Evolutionary conservation across 169 alveolate genomes (phyloP).

Genomic region (Cryptosporidium sp.): DNA sequence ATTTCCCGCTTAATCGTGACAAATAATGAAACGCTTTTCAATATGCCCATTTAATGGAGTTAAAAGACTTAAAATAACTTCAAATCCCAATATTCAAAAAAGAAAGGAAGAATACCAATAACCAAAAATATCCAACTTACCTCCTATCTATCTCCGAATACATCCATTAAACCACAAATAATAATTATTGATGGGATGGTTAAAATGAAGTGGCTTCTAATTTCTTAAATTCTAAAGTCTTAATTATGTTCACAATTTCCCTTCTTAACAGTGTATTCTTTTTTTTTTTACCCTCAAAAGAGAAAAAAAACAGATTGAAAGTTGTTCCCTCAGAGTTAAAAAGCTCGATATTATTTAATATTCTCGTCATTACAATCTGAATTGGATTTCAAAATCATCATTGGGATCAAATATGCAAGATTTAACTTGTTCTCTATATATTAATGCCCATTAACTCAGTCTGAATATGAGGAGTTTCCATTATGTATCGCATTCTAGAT

Average conservation of each 20-base stretch:
- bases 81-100: not conserved
- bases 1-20: not conserved
- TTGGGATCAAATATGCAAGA: constrained; percentile 17
- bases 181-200: not conserved
- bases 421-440: not conserved
- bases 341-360: constrained; percentile 60
- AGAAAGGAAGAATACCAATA: not conserved
- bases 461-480: not conserved
- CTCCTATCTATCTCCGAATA: not conserved
- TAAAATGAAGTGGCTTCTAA: not conserved
- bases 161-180: not conserved
- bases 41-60: not conserved
- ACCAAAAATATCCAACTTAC: not conserved
- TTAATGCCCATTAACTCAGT: not conserved
- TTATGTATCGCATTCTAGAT: not conserved
- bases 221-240: too few species aligned
- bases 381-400: constrained; percentile 65
- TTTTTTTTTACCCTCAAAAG: too few species aligned
- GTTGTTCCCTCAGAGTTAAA: constrained; percentile 74
- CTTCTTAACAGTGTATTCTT: too few species aligned
- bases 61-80: too few species aligned
- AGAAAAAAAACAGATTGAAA: not conserved
- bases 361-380: constrained; percentile 38
- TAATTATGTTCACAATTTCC: not conserved
- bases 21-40: not conserved